Conservation (phyloP, 192 early-diverging fungal genomes). For the Entophlyctis helioformis region DNA sequence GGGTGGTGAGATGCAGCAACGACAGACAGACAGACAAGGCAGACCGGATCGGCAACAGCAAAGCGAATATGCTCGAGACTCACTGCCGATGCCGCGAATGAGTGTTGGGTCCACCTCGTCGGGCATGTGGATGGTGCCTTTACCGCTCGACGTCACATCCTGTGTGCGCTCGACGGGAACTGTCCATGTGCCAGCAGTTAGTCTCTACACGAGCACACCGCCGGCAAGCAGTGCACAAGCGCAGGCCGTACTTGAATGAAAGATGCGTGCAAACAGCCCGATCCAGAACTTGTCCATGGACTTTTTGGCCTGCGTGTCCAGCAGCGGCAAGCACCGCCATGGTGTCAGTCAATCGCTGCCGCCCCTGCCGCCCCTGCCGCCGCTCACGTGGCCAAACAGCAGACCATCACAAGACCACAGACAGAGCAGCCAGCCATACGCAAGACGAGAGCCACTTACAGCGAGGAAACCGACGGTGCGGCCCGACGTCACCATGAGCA, state of each 20-base stretch:
- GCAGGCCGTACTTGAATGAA: not conserved
- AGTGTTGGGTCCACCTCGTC: conserved; percentile 60
- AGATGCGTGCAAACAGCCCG: conserved; percentile 54
- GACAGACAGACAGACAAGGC: not conserved
- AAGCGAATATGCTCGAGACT: not conserved
- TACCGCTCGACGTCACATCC: conserved; percentile 66
- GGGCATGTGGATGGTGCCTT: conserved; percentile 55
- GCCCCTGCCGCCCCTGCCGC: too few relatives aligned
- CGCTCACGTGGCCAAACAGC: conserved; percentile 4
- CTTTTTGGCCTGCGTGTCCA: conserved; percentile 77
- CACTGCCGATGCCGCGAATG: conserved; percentile 52
- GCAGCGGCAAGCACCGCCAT: conserved; percentile 28
- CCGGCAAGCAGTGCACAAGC: not conserved
- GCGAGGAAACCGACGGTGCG: conserved; percentile 33
- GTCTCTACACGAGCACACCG: conserved; percentile 1
- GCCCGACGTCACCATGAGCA: conserved; percentile 70
- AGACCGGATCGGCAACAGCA: too few relatives aligned
- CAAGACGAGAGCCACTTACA: not conserved
- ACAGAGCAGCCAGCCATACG: not conserved
- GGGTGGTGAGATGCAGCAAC: not conserved
- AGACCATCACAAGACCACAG: not conserved
- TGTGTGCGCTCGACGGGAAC: conserved; percentile 90
- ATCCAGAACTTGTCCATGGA: conserved; percentile 79
- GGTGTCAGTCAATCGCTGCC: too few relatives aligned
- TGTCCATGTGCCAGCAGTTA: conserved; percentile 10